A percentile compares a stretch with the other conserved stretches of the same genome.
These are phyloP conservation scores for Begonia fuchsioides DNA, from an alignment of 306 rosid species.

Conservation along the genomic window DNA sequence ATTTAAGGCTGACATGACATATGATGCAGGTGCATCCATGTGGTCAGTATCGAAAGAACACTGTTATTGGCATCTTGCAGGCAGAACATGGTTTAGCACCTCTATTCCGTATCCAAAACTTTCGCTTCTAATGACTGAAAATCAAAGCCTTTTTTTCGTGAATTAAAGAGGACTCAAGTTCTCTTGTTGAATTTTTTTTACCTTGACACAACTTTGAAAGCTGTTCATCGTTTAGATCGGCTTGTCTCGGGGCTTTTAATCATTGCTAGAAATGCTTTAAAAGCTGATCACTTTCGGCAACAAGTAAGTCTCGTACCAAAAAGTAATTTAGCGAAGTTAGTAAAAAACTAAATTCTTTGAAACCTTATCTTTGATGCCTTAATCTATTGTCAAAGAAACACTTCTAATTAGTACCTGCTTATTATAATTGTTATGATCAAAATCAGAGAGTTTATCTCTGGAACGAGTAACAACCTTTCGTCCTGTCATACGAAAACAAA, in stretches of 20 bases:
- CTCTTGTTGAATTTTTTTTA: constrained; percentile 1
- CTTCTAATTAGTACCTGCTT: no score
- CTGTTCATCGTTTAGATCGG: constrained; percentile 85
- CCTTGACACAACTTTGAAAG: constrained; percentile 57
- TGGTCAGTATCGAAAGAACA: constrained; percentile 96
- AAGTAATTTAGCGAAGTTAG: background rate
- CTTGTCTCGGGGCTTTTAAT: constrained; percentile 95
- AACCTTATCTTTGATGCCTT: no score
- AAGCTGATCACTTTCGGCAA: constrained; percentile 80
- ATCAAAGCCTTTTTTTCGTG: background rate
- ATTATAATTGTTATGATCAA: no score
- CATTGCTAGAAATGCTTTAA: constrained; percentile 73
- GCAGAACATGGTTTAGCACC: constrained; percentile 84
- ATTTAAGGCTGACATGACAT: constrained; percentile 14
- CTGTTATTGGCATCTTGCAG: constrained; percentile 83
- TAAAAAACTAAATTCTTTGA: no score
- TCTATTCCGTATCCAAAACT: constrained; percentile 72
- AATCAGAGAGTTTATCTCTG: no score
- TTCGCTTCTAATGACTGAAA: background rate
- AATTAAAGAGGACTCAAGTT: constrained; percentile 1
- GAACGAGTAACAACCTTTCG: no score
- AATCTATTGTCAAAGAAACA: no score
- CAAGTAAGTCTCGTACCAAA: constrained; percentile 30
- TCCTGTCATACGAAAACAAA: no score
- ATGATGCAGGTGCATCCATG: constrained; percentile 82